A percentile compares a stretch with the other conserved stretches of the same genome.
Evolutionary conservation across 2,329 filamentous ascomycete species (phyloP).

Genomic region (Cytospora paraplurivora): DNA sequence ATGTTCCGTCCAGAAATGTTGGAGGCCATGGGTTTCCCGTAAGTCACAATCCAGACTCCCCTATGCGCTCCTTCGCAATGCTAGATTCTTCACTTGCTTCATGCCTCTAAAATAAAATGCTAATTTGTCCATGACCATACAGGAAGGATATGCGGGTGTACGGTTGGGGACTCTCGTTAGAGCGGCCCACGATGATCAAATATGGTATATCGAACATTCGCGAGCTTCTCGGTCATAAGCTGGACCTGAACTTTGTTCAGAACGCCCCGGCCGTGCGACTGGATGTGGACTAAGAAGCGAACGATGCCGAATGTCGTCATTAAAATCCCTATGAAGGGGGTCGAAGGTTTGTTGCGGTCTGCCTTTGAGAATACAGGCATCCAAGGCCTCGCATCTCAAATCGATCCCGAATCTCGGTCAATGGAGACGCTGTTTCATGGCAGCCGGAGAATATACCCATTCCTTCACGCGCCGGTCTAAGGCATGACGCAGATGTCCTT

Average conservation of each 20-base stretch:
- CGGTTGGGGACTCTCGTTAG: slow-evolving; percentile 88
- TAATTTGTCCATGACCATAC: not conserved
- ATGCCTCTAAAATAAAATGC: not conserved
- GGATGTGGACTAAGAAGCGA: not conserved
- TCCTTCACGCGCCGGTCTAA: not conserved
- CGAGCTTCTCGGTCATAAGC: slow-evolving; percentile 91
- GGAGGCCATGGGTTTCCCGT: slow-evolving; percentile 86
- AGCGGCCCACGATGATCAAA: slow-evolving; percentile 98
- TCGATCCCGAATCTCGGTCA: not conserved
- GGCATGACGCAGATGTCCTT: not conserved
- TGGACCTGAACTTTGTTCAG: slow-evolving; percentile 91
- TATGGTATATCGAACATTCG: slow-evolving; percentile 88
- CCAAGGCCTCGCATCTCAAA: not conserved
- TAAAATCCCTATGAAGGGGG: not conserved
- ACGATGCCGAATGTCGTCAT: not conserved
- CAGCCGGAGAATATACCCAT: not conserved
- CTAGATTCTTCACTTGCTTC: slow-evolving; percentile 11
- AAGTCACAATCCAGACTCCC: not conserved
- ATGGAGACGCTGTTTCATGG: not conserved
- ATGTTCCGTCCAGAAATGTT: slow-evolving; percentile 99
- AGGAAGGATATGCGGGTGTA: slow-evolving; percentile 84
- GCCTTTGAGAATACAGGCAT: not conserved
- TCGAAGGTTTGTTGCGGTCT: not conserved
- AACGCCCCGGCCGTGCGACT: slow-evolving; percentile 68
- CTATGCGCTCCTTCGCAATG: slow-evolving; percentile 6